A percentile compares a stretch with the other conserved stretches of the same genome.
Conservation (phyloP, 2,329 filamentous ascomycete species). For the Chrysoporthe puriensis region DNA sequence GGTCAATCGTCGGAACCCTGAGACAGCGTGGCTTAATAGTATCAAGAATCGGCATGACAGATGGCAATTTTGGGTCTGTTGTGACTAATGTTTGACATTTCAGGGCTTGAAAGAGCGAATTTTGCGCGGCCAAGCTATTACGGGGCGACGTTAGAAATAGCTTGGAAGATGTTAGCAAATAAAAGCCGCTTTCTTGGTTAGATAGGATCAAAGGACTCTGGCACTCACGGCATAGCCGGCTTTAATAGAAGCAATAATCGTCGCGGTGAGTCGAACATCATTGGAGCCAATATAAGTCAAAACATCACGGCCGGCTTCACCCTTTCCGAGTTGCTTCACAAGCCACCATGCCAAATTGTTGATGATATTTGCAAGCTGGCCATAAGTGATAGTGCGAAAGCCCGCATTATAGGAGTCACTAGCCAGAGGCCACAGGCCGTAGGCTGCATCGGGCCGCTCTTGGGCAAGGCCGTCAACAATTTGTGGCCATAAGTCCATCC, state of each 20-base stretch:
- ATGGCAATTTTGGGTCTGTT: conserved; percentile 33
- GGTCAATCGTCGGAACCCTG: conserved; percentile 35
- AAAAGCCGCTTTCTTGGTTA: too few species aligned
- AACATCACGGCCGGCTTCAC: conserved; percentile 31
- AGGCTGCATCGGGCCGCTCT: conserved; percentile 35
- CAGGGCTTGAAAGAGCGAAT: conserved; percentile 35
- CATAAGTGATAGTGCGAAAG: conserved; percentile 15
- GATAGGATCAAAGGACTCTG: too few species aligned
- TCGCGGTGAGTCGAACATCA: conserved; percentile 43
- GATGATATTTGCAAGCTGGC: conserved; percentile 32
- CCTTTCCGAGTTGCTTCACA: conserved; percentile 34
- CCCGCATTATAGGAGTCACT: conserved; percentile 26
- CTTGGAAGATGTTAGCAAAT: not conserved
- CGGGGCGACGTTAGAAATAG: conserved; percentile 43
- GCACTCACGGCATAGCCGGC: conserved; percentile 36
- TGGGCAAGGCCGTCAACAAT: conserved; percentile 41
- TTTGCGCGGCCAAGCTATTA: conserved; percentile 42
- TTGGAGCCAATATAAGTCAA: conserved; percentile 44
- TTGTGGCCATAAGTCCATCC: conserved; percentile 36
- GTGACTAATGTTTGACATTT: conserved; percentile 38
- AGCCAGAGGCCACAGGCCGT: conserved; percentile 38
- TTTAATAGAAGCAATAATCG: conserved; percentile 44
- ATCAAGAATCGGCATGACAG: conserved; percentile 32
- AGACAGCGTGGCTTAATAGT: conserved; percentile 32
- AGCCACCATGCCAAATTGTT: conserved; percentile 45